Evolutionary conservation across 257 asterid species (phyloP).

Genomic region (Solanum chiquidenum): DNA sequence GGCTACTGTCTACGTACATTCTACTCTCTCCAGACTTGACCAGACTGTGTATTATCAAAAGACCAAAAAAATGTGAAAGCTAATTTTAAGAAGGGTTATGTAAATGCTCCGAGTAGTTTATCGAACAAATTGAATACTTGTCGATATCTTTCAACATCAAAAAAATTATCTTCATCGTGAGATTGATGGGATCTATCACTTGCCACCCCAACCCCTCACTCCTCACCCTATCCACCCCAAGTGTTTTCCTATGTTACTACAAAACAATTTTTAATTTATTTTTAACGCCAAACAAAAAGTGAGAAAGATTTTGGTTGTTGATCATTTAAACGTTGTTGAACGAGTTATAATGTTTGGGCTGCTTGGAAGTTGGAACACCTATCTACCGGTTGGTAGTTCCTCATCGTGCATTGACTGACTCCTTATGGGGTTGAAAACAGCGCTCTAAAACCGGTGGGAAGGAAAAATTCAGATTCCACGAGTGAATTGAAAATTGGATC

Average conservation of each 20-base stretch:
- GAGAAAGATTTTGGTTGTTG: not conserved
- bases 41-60: too few species aligned
- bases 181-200: not conserved
- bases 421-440: too few species aligned
- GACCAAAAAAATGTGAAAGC: too few species aligned
- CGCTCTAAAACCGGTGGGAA: too few species aligned
- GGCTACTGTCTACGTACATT: not conserved
- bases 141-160: not conserved
- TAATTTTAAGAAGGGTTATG: not conserved
- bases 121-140: not conserved
- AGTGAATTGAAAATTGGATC: too few species aligned
- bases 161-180: too few species aligned
- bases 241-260: not conserved
- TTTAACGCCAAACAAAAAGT: not conserved
- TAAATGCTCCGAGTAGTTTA: too few species aligned
- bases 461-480: too few species aligned
- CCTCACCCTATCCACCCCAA: not conserved
- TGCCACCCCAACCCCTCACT: not conserved
- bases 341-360: not conserved
- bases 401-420: too few species aligned
- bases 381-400: not conserved
- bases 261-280: too few species aligned
- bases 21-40: not conserved
- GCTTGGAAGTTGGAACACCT: not conserved
- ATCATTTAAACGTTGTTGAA: not conserved